phyloP scores from a whole-genome alignment of 108 stramenopile genomes.

The Discostella stelligeroides region DNA sequence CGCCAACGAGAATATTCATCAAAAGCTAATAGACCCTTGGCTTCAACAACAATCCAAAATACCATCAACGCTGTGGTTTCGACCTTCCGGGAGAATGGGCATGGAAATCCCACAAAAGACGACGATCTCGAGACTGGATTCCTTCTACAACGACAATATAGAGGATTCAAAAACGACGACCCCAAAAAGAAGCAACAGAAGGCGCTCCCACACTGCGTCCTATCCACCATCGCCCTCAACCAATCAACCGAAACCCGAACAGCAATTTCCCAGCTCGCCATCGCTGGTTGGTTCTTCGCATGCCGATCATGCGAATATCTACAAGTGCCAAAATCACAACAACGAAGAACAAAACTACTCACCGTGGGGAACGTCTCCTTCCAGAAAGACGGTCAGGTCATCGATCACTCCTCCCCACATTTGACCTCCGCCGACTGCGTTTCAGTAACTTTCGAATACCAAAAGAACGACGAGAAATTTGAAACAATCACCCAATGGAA shows the following conservation, averaged over 20 bases:
- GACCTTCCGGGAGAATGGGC: constrained; percentile 11
- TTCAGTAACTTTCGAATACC: background rate
- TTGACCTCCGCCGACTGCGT: background rate
- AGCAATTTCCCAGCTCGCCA: background rate
- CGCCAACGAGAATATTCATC: constrained; percentile 2
- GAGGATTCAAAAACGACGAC: constrained; percentile 8
- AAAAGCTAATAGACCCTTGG: constrained; percentile 4
- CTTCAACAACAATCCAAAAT: constrained; percentile 2
- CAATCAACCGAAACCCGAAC: background rate
- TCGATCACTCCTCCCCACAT: background rate
- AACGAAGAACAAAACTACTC: background rate
- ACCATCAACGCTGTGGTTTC: constrained; percentile 1
- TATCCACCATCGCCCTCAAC: background rate
- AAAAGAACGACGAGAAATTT: too few species aligned
- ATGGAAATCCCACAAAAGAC: constrained; percentile 1
- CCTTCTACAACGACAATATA: constrained; percentile 7
- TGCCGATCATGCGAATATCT: constrained; percentile 12
- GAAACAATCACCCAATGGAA: background rate
- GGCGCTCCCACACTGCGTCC: background rate
- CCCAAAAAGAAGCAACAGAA: constrained; percentile 4
- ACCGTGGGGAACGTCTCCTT: background rate
- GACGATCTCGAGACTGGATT: background rate
- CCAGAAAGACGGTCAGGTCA: background rate
- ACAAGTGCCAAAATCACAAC: background rate
- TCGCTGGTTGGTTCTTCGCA: background rate